Evolutionary conservation across 352 stramenopile species (phyloP).

Genomic region (Phytophthora citrophthora): DNA sequence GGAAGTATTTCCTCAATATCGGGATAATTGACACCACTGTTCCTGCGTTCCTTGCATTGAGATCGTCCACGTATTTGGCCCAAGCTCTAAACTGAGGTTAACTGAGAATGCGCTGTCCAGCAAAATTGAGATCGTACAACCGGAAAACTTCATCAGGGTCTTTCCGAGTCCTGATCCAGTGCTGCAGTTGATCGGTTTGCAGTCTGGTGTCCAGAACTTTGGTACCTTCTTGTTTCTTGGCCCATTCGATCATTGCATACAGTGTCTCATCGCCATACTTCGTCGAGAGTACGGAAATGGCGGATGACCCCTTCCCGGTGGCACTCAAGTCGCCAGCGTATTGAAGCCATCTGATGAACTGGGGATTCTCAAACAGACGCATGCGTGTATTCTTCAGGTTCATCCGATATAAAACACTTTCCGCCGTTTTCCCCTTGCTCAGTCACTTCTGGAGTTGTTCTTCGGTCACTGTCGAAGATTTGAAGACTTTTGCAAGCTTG

Average conservation of each 20-base stretch:
- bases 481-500: neutral
- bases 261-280: neutral
- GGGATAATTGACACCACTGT: neutral
- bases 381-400: neutral
- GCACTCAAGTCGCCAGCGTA: conserved; percentile 4
- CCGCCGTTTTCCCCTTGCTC: neutral
- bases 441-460: conserved; percentile 1
- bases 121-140: neutral
- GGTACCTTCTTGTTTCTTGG: neutral
- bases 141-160: neutral
- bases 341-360: neutral
- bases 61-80: conserved; percentile 8
- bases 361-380: neutral
- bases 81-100: neutral
- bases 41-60: conserved; percentile 4
- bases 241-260: neutral
- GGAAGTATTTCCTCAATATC: neutral
- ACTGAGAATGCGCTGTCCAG: neutral
- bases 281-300: neutral
- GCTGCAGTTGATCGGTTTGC: neutral
- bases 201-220: neutral
- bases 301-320: neutral
- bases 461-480: neutral
- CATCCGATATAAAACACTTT: conserved; percentile 2
- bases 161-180: neutral